These are phyloP conservation scores for Pleurotus eryngii DNA, from an alignment of 768 basidiomycete genomes.

Conservation along the genomic window DNA sequence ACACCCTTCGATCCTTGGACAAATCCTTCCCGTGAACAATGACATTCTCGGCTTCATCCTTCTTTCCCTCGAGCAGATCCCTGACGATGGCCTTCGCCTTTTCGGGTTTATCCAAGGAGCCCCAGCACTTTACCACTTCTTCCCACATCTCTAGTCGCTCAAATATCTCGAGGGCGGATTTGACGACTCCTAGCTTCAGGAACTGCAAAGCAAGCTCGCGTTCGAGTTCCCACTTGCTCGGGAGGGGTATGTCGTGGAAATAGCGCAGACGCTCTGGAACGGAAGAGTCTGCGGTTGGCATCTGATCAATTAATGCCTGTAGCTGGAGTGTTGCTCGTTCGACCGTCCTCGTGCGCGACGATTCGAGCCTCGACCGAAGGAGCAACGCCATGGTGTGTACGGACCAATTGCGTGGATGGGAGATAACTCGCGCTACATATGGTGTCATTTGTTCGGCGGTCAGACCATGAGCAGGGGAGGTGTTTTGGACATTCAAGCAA, in stretches of 20 bases:
- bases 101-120: constrained; percentile 73
- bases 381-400: constrained; percentile 96
- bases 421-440: constrained; percentile 85
- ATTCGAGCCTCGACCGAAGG: constrained; percentile 88
- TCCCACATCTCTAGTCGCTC: constrained; percentile 98
- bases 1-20: constrained; percentile 35
- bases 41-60: constrained; percentile 78
- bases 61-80: constrained; percentile 80
- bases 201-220: constrained; percentile 84
- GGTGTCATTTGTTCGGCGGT: constrained; percentile 91
- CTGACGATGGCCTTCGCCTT: constrained; percentile 78
- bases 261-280: constrained; percentile 73
- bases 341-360: constrained; percentile 84
- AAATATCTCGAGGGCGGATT: constrained; percentile 91
- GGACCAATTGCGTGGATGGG: constrained; percentile 92
- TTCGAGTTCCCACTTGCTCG: constrained; percentile 93
- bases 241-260: constrained; percentile 78
- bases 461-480: constrained; percentile 84
- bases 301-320: constrained; percentile 94
- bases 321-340: constrained; percentile 92
- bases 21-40: constrained; percentile 55
- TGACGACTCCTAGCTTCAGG: constrained; percentile 80
- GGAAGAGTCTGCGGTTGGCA: constrained; percentile 82
- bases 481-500: constrained; percentile 87
- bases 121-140: constrained; percentile 88